Evolutionary conservation across 306 rosid genomes (phyloP), one percentile per base, ranked within the genome.

Genomic region (Adenanthera pavonina): DNA sequence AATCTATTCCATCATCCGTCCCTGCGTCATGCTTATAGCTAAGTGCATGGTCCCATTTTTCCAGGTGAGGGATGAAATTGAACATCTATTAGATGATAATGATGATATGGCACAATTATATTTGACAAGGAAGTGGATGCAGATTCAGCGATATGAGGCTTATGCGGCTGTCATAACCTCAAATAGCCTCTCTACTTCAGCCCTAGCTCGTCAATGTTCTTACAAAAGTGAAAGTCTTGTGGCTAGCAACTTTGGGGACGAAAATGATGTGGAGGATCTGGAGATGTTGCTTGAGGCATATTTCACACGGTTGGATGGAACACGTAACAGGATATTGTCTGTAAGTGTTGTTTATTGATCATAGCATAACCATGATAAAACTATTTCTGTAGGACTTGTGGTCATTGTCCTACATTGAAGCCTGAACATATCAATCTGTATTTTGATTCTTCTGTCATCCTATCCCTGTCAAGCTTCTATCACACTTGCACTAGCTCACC

Each of bases 271-370:
- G 52, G 99, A 93, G 88, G 99, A 95, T 82, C 87, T 93, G 75
- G 99, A 95, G 86, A 95, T 95, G 99, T 85, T 95, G 91, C 97
- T 95, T 36, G 99, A 95, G 89, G 99, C 97, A 43, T 95, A 95
- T 84, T 95, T 95, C 83, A 93, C 93, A 94, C 99, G 91, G 86
- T 85, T 95, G 78, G 99, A 95, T 85, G 94, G 97, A 82, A 93
- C 99, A 51, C 97, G 97, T 38, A 93, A 95, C 94, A 95, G 90
- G 91, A 95, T 95, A 90, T 82, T 95, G 82, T 95, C 97, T 52
- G 99, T 95, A 79, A 92, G 98, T 90, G 46, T 77, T 54, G 52
- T 74, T 65, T 54, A 12, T n/a, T 77, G 15, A 56, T 35, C 48
- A n/a, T 13, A n/a, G 70, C 14, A 69, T 65, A 48, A 52, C 53